Conservation (phyloP, 208 protist genomes). For the Blechomonas ayalai region DNA sequence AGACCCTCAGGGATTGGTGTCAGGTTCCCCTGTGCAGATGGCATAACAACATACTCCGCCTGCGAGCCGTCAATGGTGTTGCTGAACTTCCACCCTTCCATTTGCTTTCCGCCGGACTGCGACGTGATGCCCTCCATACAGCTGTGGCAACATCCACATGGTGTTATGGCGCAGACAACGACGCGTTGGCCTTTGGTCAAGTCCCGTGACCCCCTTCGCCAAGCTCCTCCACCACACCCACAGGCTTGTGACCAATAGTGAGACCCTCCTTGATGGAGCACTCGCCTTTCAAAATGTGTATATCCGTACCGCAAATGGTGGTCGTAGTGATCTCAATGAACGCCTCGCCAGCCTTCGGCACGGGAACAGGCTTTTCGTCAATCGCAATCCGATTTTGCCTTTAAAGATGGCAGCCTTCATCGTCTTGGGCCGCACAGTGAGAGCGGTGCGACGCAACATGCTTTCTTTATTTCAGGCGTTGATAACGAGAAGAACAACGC, state of each 20-base stretch:
- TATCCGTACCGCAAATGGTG: conserved; percentile 26
- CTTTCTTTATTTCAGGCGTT: background rate
- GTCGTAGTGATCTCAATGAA: conserved; percentile 32
- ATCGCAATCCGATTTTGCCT: conserved; percentile 14
- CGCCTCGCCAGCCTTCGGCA: conserved; percentile 14
- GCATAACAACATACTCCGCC: conserved; percentile 25
- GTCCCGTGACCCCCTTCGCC: conserved; percentile 14
- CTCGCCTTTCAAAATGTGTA: conserved; percentile 26
- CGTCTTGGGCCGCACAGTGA: conserved; percentile 6
- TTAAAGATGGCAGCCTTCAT: conserved; percentile 29
- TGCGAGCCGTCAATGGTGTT: conserved; percentile 22
- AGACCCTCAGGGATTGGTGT: conserved; percentile 10
- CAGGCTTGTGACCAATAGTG: conserved; percentile 25
- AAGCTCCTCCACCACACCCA: conserved; percentile 19
- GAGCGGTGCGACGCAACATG: conserved; percentile 15
- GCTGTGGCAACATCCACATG: conserved; percentile 17
- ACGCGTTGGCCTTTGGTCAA: conserved; percentile 24
- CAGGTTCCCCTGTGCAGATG: conserved; percentile 13
- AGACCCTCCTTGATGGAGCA: conserved; percentile 10
- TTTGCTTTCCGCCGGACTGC: conserved; percentile 15
- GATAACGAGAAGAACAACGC: too few species aligned
- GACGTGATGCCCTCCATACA: conserved; percentile 10
- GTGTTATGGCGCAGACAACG: conserved; percentile 17
- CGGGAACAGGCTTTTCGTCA: conserved; percentile 19
- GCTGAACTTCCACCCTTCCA: conserved; percentile 16